Conservation (phyloP, 768 basidiomycete genomes). For the Amyloporia xantha region DNA sequence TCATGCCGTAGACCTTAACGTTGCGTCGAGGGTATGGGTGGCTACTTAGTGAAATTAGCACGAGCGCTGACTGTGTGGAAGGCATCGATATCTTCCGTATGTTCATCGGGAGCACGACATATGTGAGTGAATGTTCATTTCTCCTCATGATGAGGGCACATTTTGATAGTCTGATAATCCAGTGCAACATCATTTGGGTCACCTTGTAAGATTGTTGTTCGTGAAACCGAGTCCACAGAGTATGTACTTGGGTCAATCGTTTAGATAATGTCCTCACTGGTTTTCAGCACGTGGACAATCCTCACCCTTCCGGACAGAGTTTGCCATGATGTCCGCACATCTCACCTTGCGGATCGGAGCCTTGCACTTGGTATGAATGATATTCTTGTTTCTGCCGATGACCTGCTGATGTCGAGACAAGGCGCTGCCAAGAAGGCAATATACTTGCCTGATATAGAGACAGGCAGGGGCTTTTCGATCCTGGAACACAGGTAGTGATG, state of each 20-base stretch:
- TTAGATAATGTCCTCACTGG: neutral
- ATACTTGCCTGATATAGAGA: neutral
- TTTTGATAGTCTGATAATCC: no score
- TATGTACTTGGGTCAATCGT: neutral
- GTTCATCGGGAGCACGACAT: neutral
- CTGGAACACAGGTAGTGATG: conserved; percentile 3
- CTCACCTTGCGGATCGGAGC: neutral
- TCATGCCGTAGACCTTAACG: conserved; percentile 1
- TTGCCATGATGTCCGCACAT: conserved; percentile 3
- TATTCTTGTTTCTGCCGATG: neutral
- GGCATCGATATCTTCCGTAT: conserved; percentile 4
- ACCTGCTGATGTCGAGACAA: neutral
- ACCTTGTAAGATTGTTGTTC: conserved; percentile 5
- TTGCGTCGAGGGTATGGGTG: conserved; percentile 6
- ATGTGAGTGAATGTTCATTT: neutral
- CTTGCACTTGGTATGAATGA: conserved; percentile 3
- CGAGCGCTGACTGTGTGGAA: no score
- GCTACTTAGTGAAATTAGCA: no score
- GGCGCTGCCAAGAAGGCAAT: neutral
- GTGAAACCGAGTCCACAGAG: neutral
- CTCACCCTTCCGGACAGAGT: conserved; percentile 2
- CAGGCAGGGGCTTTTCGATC: neutral
- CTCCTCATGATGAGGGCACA: no score
- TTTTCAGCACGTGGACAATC: conserved; percentile 1
- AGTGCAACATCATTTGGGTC: conserved; percentile 5